phyloP scores from a whole-genome alignment of 2,329 filamentous ascomycete genomes.

The Pseudogymnoascus sp. region DNA sequence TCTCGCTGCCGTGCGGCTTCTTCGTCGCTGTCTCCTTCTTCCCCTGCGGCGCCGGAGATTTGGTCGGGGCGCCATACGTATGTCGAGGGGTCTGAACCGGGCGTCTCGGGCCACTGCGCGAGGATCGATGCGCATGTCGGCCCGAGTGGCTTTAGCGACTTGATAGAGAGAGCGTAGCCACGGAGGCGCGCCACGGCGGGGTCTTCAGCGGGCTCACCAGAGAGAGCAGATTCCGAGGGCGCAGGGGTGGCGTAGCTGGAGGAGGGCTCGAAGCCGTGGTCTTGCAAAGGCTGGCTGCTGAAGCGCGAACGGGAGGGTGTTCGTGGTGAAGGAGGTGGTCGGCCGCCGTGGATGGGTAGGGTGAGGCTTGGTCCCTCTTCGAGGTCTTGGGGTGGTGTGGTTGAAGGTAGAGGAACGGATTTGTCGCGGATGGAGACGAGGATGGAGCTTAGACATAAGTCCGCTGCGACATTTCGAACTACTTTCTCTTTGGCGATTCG shows the following conservation, averaged over 20 bases:
- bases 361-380: background rate
- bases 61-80: slow-evolving; percentile 27
- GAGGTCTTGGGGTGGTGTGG: background rate
- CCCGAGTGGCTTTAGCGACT: slow-evolving; percentile 21
- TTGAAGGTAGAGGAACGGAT: background rate
- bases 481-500: slow-evolving; percentile 25
- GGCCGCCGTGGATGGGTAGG: background rate
- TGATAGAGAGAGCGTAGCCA: slow-evolving; percentile 28
- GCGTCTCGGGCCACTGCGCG: slow-evolving; percentile 30
- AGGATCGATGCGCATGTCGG: slow-evolving; percentile 25
- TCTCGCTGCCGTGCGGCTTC: slow-evolving; percentile 17
- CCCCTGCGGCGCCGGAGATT: slow-evolving; percentile 13
- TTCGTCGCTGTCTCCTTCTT: slow-evolving; percentile 17
- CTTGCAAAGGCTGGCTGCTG: slow-evolving; percentile 16
- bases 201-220: slow-evolving; percentile 24
- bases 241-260: slow-evolving; percentile 20
- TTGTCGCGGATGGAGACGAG: slow-evolving; percentile 20
- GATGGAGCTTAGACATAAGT: slow-evolving; percentile 26
- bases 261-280: slow-evolving; percentile 11
- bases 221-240: slow-evolving; percentile 24
- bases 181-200: slow-evolving; percentile 29
- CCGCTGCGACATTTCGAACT: slow-evolving; percentile 23
- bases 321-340: background rate
- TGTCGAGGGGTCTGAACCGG: slow-evolving; percentile 28
- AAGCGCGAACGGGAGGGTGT: slow-evolving; percentile 12